Evolutionary conservation across 2,329 filamentous ascomycete genomes (phyloP), one percentile per base, ranked within the genome.

Genomic region (Tolypocladium paradoxum): DNA sequence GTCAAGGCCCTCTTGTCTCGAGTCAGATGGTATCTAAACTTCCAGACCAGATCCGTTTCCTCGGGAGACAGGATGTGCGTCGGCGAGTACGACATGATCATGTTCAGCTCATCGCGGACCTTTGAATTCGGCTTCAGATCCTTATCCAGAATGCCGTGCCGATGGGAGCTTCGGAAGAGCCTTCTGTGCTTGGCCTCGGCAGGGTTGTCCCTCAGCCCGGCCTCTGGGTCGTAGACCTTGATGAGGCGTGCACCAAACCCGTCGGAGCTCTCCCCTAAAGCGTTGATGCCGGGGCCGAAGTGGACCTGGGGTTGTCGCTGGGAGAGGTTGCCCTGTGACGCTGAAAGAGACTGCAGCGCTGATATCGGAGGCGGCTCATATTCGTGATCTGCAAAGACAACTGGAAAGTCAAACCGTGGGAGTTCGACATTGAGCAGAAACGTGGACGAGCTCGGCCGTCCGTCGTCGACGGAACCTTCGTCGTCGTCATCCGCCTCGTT

Each of bases 31-130:
- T 97, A 95, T 54, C 93, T 81, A 72, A 97, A 99, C 62, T 95
- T 93, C 95, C 95, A 99, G 22, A 99, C 83, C 50, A 96, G 77
- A 68, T 99, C 93, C 65, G 95, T 95, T 68, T 99, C 93, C 66
- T 96, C 91, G 0, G 90, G 82, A 1, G 84, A 90, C 27, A 99
- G 76, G 48, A 88, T 81, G 57, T 96, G 90, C 0, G 92, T 96
- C 3, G 93, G 93, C 7, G 92, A 90, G 64, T 96, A 96, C 2
- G 87, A 85, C 74, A 97, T 84, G 59, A 99, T 91, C 46, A 82
- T 76, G 64, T 97, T 96, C 34, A 99, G 76, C 68, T 96, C 91
- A 68, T 99, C 93, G 54, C 93, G 83, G 53, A 95, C 90, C 70
- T 96, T 95, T 33, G 93, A 88, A 62, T 99, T 97, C 0, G 93